Conservation (phyloP, 805 yeast genomes). For the Pichia kluyveri region DNA sequence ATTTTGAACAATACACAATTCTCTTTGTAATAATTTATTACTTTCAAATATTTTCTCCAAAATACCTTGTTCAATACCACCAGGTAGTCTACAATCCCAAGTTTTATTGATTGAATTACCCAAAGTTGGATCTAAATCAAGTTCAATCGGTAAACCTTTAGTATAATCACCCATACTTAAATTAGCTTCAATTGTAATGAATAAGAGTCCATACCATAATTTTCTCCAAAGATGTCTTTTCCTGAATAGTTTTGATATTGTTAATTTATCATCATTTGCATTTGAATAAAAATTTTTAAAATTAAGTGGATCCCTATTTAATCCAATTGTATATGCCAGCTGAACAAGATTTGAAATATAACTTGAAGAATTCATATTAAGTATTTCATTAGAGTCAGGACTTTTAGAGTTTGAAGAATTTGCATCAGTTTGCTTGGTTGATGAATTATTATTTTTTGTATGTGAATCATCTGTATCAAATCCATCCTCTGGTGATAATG, state of each 20-base stretch:
- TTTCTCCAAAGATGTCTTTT: slow-evolving; percentile 33
- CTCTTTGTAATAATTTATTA: slow-evolving; percentile 26
- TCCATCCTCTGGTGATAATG: slow-evolving; percentile 50
- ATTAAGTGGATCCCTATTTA: slow-evolving; percentile 40
- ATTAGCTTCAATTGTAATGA: slow-evolving; percentile 26
- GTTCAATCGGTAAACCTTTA: slow-evolving; percentile 28
- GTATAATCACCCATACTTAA: slow-evolving; percentile 29
- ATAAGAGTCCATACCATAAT: slow-evolving; percentile 29
- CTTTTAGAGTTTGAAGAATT: slow-evolving; percentile 15
- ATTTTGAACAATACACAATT: slow-evolving; percentile 38
- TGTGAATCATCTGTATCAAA: slow-evolving; percentile 34
- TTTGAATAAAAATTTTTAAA: slow-evolving; percentile 26
- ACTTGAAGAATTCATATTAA: slow-evolving; percentile 28
- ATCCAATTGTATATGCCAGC: slow-evolving; percentile 37
- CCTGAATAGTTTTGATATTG: slow-evolving; percentile 24
- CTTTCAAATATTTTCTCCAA: slow-evolving; percentile 25
- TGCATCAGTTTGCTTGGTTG: slow-evolving; percentile 18
- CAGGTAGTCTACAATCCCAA: slow-evolving; percentile 32
- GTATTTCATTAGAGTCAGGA: slow-evolving; percentile 27
- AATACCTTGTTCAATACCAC: slow-evolving; percentile 29
- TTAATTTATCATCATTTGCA: slow-evolving; percentile 20
- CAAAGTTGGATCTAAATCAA: slow-evolving; percentile 28
- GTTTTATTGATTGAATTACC: slow-evolving; percentile 23
- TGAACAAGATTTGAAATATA: slow-evolving; percentile 30
- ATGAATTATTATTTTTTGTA: slow-evolving; percentile 14